Conservation (phyloP, 768 basidiomycete genomes). For the Amyloporia xantha region DNA sequence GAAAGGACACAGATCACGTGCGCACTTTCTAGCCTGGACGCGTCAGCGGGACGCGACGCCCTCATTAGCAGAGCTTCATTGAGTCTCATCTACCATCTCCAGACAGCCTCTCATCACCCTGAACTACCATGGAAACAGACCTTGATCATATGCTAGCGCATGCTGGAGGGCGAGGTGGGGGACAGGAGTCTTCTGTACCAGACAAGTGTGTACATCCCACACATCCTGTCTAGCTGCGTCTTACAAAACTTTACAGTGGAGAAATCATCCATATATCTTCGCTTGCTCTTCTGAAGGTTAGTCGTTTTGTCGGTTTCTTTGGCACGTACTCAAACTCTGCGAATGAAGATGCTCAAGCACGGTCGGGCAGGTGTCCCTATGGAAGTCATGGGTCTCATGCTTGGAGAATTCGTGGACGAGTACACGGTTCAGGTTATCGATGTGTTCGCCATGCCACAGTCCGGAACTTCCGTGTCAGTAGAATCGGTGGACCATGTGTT, state of each 20-base stretch:
- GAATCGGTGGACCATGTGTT: constrained; percentile 99
- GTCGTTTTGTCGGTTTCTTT: constrained; percentile 10
- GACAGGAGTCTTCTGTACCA: constrained; percentile 47
- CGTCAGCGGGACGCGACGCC: constrained; percentile 33
- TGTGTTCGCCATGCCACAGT: constrained; percentile 99
- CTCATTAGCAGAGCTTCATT: constrained; percentile 7
- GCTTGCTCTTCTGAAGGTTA: constrained; percentile 90
- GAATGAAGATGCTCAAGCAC: constrained; percentile 90
- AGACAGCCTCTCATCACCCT: background rate
- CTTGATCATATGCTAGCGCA: constrained; percentile 30
- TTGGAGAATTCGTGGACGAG: constrained; percentile 98
- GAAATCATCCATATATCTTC: constrained; percentile 97
- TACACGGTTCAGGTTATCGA: constrained; percentile 93
- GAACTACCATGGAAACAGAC: constrained; percentile 21
- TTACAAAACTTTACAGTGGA: constrained; percentile 43
- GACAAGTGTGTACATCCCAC: constrained; percentile 56
- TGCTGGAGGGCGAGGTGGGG: constrained; percentile 16
- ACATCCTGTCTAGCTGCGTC: constrained; percentile 1
- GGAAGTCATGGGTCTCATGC: constrained; percentile 99
- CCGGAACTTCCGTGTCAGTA: constrained; percentile 94
- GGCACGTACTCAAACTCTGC: background rate
- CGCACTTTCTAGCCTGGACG: constrained; percentile 21
- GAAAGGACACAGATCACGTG: background rate
- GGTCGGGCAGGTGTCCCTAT: constrained; percentile 98
- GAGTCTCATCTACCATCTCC: background rate